Percentiles rank a stretch among this genome's conserved stretches.
These are phyloP conservation scores for Hypomontagnella monticulosa DNA, from an alignment of 495 filamentous ascomycete species.

Conservation along the genomic window DNA sequence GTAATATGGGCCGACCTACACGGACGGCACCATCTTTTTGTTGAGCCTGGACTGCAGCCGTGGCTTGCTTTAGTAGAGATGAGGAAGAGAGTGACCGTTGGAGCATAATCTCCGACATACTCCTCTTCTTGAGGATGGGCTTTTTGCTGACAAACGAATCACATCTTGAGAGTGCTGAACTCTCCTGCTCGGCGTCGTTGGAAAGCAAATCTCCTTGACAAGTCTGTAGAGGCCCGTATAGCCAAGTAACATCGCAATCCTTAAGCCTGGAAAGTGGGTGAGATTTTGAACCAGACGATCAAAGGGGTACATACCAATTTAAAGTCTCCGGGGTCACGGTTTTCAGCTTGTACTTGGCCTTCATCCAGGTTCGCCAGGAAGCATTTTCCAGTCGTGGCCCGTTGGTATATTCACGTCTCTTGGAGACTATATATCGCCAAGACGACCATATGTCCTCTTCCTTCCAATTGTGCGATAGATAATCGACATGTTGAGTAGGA, in stretches of 20 bases:
- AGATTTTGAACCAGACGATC: conserved; percentile 17
- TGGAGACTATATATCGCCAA: conserved; percentile 89
- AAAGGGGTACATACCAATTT: conserved; percentile 75
- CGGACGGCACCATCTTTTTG: conserved; percentile 65
- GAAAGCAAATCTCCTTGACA: conserved; percentile 57
- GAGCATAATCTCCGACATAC: conserved; percentile 93
- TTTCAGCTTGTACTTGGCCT: conserved; percentile 81
- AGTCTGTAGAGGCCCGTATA: conserved; percentile 92
- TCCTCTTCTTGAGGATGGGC: conserved; percentile 95
- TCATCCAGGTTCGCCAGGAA: conserved; percentile 98
- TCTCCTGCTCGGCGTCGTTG: conserved; percentile 62
- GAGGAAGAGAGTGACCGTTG: conserved; percentile 90
- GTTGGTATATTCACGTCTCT: conserved; percentile 80
- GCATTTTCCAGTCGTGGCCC: conserved; percentile 90
- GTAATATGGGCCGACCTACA: conserved; percentile 56
- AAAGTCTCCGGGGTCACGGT: conserved; percentile 89
- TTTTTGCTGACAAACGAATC: conserved; percentile 85
- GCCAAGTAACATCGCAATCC: conserved; percentile 96
- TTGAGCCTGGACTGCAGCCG: conserved; percentile 90
- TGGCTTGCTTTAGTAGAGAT: conserved; percentile 91
- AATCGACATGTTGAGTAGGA: conserved; percentile 93
- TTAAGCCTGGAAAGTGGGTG: conserved; percentile 75
- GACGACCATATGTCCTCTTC: conserved; percentile 99
- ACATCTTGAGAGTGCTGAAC: conserved; percentile 72
- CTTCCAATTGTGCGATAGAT: conserved; percentile 92